Evolutionary conservation across 371 early-diverging fungal species (phyloP), one percentile per base, ranked within the genome.

Genomic region (Rhizomucor pusillus): DNA sequence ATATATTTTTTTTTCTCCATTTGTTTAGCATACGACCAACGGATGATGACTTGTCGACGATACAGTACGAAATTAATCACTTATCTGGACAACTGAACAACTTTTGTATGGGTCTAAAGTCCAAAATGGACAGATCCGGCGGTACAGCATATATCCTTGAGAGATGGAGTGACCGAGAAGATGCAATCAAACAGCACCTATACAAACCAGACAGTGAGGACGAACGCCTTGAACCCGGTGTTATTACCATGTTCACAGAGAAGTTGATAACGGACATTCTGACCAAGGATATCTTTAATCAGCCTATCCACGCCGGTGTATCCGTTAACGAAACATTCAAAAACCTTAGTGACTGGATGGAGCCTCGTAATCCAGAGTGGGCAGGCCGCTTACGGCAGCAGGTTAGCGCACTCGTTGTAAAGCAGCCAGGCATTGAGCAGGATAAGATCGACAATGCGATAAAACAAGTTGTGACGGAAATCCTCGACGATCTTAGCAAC

Each of bases 1-100:
- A 22, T 45, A 22, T 18, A 22, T 50, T 11, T 36, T 37, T 39
- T 39, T 12, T 19, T 18, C 19, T 3, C 35, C 49, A 50, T 52
- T 19, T 24, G 14, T 24, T 56, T 18, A 52, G 66, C 4, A 70
- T 77, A 52, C 74, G 78, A 9, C 75, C 74, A 1, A 77, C 78
- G 1, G 78, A 77, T 48, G 78, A 77, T 44, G 78, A 77, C 43
- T 34, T 74, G 22, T 77, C 78, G 1, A 77, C 78, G 0, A 75
- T 76, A 36, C 70, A 71, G 22, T 62, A 67, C n/a, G 69, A 80
- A 53, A 67, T 75, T 53, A 61, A 52, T 5, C 69, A 75, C 45
- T 40, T 75, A 16, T 52, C 62, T 16, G 67, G 66, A 39, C 67
- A 69, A 50, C 34, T 75, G 34, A 69, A 69, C 50, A 75, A 75